phyloP scores from a whole-genome alignment of 129 eudicot species.

The Centaurea solstitialis region DNA sequence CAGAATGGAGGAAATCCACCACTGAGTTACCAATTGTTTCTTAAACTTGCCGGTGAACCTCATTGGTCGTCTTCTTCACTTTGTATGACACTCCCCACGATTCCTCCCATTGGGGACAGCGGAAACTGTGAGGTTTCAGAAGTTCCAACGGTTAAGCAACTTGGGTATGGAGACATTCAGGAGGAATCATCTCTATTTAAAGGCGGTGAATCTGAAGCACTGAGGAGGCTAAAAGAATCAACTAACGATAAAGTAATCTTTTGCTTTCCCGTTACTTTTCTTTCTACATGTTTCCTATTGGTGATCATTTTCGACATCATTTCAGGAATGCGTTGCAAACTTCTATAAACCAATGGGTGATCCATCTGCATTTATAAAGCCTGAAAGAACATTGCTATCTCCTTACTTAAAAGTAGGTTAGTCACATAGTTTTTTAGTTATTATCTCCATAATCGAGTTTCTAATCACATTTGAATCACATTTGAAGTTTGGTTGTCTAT shows the following conservation, averaged over 20 bases:
- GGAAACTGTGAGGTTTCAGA: constrained; percentile 45
- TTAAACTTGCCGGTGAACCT: constrained; percentile 84
- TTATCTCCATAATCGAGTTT: neutral
- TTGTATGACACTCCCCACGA: constrained; percentile 23
- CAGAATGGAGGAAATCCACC: constrained; percentile 95
- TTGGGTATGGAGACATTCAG: constrained; percentile 76
- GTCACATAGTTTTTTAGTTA: neutral
- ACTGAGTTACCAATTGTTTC: constrained; percentile 66
- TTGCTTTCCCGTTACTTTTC: constrained; percentile 7
- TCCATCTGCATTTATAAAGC: constrained; percentile 74
- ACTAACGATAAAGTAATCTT: constrained; percentile 53
- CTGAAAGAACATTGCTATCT: constrained; percentile 80
- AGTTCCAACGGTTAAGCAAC: constrained; percentile 67
- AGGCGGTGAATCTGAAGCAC: constrained; percentile 96
- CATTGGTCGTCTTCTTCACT: constrained; percentile 63
- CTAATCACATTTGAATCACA: constrained; percentile 33
- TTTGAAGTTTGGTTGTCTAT: constrained; percentile 86
- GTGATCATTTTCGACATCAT: constrained; percentile 6
- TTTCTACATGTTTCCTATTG: neutral
- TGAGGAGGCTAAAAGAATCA: constrained; percentile 66
- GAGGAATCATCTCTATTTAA: constrained; percentile 53
- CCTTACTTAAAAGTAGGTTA: constrained; percentile 82
- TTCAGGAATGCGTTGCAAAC: constrained; percentile 89
- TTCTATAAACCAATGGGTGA: constrained; percentile 94
- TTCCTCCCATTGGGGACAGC: constrained; percentile 65